Evolutionary conservation across 108 stramenopile genomes (phyloP), one percentile per base, ranked within the genome.

Genomic region (Mediolabrus comicus): DNA sequence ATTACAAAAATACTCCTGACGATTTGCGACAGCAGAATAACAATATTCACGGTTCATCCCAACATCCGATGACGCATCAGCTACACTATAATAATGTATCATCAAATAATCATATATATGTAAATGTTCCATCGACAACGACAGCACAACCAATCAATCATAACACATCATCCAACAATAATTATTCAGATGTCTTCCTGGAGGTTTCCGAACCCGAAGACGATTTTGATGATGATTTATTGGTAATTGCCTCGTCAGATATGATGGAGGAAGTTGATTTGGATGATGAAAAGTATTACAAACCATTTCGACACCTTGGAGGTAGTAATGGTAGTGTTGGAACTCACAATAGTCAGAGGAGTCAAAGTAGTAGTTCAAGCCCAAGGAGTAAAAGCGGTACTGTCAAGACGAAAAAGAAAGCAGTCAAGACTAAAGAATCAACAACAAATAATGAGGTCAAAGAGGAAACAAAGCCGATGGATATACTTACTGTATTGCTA

Each of bases 281-380:
- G 5, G 69, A 77, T 70, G 76, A 78, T 55, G 77, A 67, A 33
- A 70, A 32, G 29, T 64, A 65, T 29, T 78, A 78, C 25, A 59
- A 65, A 65, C 77, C 77, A 9, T 71, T 78, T 65, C 59, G 69
- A 17, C 70, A 78, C 49, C 33, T 29, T 22, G 32, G 31, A 12
- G 34, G n/a, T 54, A 46, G 32, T 13, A 36, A 3, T 38, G 3
- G 4, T 38, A 56, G 7, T 53, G n/a, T 1, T 17, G 13, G 1
- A 7, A 33, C 27, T 9, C 32, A 46, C 31, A 74, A 34, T 19
- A 66, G 10, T 56, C n/a, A n/a, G 22, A 8, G 19, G 11, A 19
- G 14, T 49, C 27, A 63, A 7, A 3, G 4, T 3, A 49, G 0
- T 2, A 60, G 28, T 17, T 12, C 1, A 17, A 69, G 29, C 19